Evolutionary conservation across 1,284 basidiomycete genomes (phyloP), one percentile per base, ranked within the genome.

Genomic region (Rhodotorula sp.): DNA sequence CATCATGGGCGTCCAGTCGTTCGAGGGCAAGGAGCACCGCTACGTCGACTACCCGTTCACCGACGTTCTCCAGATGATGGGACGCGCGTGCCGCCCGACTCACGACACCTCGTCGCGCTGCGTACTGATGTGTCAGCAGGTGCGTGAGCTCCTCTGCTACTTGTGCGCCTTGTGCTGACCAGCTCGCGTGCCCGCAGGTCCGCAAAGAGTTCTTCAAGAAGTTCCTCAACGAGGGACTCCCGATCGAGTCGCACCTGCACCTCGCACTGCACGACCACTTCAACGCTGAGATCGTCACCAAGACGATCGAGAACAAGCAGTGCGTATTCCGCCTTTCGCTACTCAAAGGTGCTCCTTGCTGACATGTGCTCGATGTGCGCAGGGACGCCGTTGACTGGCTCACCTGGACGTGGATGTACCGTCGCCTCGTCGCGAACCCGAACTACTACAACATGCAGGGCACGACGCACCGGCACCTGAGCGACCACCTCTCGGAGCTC

Each of bases 61-160:
- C 85, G 95, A 98, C 78, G 91, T 99, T 21, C 87, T 99, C 3
- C 95, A 99, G 80, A 99, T 99, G 96, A 97, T 99, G 88, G 97
- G 97, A 55, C 88, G 90, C 32, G 95, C 96, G 2, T 97, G 94
- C 80, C 88, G 94, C 39, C 94, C 96, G 27, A 83, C 84, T 60
- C 88, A 93, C 72, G 95, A 97, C 78, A 88, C 90, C 21, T 89
- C 89, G 67, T 94, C 91, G 76, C 90, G 93, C 29, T 97, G 94
- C 79, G 90, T 99, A 15, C 84, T 99, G 61, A 96, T 99, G 91
- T 94, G 92, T 80, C 96, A 99, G 80, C 91, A 96, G 80, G 97
- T 93, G 5, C 87, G 95, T 55, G 19, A 12, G 37, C 1, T 25
- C 21, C 32, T 32, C 9, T 17, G 1, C 27, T 29, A 17, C 2